Evolutionary conservation across 2,329 filamentous ascomycete genomes (phyloP).

Genomic region (Geosmithia flava): DNA sequence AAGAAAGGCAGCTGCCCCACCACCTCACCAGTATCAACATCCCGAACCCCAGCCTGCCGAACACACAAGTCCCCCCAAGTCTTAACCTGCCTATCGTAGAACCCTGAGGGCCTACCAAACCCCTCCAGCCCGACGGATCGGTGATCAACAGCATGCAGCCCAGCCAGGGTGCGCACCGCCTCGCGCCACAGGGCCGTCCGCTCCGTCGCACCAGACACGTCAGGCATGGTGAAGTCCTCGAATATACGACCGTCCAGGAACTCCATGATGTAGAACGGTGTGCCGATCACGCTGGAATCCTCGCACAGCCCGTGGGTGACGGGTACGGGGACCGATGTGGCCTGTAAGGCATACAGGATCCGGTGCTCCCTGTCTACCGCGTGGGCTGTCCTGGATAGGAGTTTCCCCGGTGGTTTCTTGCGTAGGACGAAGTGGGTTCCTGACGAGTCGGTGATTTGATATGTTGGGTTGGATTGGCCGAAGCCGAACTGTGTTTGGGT

Average conservation of each 20-base stretch:
- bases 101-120: slow-evolving; percentile 65
- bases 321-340: slow-evolving; percentile 77
- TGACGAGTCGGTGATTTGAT: slow-evolving; percentile 67
- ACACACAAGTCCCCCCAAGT: slow-evolving; percentile 72
- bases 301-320: slow-evolving; percentile 76
- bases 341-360: slow-evolving; percentile 70
- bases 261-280: slow-evolving; percentile 94
- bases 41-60: slow-evolving; percentile 62
- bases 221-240: slow-evolving; percentile 74
- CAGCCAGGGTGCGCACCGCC: slow-evolving; percentile 71
- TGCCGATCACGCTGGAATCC: slow-evolving; percentile 68
- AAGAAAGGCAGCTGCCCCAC: slow-evolving; percentile 81
- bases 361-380: slow-evolving; percentile 93
- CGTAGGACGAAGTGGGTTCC: slow-evolving; percentile 73
- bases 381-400: slow-evolving; percentile 88
- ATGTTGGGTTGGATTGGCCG: slow-evolving; percentile 95
- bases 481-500: slow-evolving; percentile 67
- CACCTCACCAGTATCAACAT: slow-evolving; percentile 62
- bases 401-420: slow-evolving; percentile 93
- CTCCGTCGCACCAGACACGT: slow-evolving; percentile 49
- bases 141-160: slow-evolving; percentile 67
- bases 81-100: slow-evolving; percentile 75
- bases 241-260: slow-evolving; percentile 91
- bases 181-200: slow-evolving; percentile 75
- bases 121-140: slow-evolving; percentile 51